phyloP scores from a whole-genome alignment of 805 yeast species.

The Cyberlindnera saturnus region DNA sequence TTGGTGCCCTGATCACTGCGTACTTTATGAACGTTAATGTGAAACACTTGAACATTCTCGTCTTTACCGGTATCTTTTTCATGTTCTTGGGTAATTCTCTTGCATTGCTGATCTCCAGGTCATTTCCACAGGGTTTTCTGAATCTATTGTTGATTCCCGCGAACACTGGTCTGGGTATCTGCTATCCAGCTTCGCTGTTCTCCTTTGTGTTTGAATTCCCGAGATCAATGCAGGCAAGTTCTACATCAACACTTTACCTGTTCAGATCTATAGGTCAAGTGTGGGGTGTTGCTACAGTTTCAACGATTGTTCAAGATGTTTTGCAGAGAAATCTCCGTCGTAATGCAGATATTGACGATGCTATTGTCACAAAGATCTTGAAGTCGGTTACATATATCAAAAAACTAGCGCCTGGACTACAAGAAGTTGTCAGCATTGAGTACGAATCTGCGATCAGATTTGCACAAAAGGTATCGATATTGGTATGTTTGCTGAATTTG shows the following conservation, averaged over 20 bases:
- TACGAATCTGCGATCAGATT: slow-evolving; percentile 14
- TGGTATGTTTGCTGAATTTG: slow-evolving; percentile 6
- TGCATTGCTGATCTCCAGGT: slow-evolving; percentile 34
- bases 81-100: slow-evolving; percentile 31
- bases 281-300: slow-evolving; percentile 46
- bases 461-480: slow-evolving; percentile 9
- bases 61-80: slow-evolving; percentile 28
- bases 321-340: slow-evolving; percentile 10
- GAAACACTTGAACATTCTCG: slow-evolving; percentile 24
- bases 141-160: slow-evolving; percentile 36
- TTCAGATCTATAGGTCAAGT: slow-evolving; percentile 61
- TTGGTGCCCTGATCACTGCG: slow-evolving; percentile 37
- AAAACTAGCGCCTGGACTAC: slow-evolving; percentile 8
- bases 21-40: slow-evolving; percentile 29
- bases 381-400: slow-evolving; percentile 15
- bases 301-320: slow-evolving; percentile 10
- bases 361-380: slow-evolving; percentile 8
- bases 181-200: slow-evolving; percentile 55
- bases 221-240: slow-evolving; percentile 51
- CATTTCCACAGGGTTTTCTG: slow-evolving; percentile 27
- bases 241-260: slow-evolving; percentile 58
- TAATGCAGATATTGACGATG: slow-evolving; percentile 3
- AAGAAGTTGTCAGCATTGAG: slow-evolving; percentile 3
- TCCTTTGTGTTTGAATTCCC: slow-evolving; percentile 69
- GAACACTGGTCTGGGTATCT: slow-evolving; percentile 48